A percentile compares a stretch with the other conserved stretches of the same genome.
Conservation (phyloP, 106 monocot genomes). For the Triglochin maritima region DNA sequence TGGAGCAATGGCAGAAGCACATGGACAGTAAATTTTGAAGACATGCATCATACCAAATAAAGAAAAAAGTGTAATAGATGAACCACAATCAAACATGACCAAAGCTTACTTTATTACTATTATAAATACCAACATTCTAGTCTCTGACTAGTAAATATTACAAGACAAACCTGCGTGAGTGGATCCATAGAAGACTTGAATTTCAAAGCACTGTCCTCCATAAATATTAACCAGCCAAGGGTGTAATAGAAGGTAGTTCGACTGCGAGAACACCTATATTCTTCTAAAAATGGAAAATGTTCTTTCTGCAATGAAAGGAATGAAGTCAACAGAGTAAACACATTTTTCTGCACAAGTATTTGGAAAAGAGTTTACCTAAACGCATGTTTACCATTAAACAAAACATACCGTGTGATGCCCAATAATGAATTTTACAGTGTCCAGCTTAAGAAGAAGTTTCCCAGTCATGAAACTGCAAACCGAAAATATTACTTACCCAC, state of each 20-base stretch:
- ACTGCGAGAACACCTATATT: conserved; percentile 75
- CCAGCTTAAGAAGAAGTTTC: conserved; percentile 94
- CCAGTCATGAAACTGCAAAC: conserved; percentile 96
- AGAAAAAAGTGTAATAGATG: too few species aligned
- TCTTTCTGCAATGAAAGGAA: conserved; percentile 48
- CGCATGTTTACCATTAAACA: neutral
- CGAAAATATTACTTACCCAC: conserved; percentile 7
- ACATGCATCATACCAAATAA: too few species aligned
- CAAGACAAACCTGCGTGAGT: conserved; percentile 48
- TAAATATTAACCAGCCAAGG: conserved; percentile 86
- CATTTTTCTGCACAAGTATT: neutral
- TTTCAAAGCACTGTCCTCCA: conserved; percentile 94
- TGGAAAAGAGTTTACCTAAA: neutral
- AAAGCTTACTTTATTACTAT: too few species aligned
- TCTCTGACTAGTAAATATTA: too few species aligned
- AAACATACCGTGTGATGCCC: conserved; percentile 66
- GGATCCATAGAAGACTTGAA: conserved; percentile 97
- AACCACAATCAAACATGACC: too few species aligned
- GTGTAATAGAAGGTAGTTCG: conserved; percentile 94
- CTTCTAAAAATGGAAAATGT: conserved; percentile 87
- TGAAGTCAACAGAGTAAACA: neutral
- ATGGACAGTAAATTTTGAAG: too few species aligned
- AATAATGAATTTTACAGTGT: conserved; percentile 83
- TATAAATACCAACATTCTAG: too few species aligned
- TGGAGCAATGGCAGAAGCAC: conserved; percentile 4